Evolutionary conservation across 352 stramenopile genomes (phyloP).

Genomic region (Pythium vanterpoolii): DNA sequence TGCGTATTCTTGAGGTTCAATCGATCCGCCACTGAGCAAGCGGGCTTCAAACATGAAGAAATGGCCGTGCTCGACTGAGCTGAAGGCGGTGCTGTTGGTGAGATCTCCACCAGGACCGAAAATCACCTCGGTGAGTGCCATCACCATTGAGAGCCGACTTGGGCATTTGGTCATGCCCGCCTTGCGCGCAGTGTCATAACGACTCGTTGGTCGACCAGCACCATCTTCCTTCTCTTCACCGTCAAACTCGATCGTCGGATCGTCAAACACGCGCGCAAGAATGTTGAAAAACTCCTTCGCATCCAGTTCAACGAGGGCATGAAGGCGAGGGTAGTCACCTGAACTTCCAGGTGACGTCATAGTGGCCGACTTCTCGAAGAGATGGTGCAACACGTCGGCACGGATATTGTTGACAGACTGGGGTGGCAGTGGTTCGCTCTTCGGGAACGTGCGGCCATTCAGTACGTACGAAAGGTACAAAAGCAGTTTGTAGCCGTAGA

Average conservation of each 20-base stretch:
- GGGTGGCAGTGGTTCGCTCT: conserved; percentile 61
- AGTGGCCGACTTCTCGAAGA: conserved; percentile 70
- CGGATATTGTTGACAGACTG: conserved; percentile 73
- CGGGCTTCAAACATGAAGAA: conserved; percentile 90
- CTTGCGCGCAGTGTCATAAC: conserved; percentile 77
- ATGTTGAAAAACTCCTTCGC: conserved; percentile 82
- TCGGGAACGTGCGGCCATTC: conserved; percentile 86
- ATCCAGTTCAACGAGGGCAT: conserved; percentile 74
- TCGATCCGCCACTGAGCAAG: conserved; percentile 77
- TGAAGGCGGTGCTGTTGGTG: conserved; percentile 47
- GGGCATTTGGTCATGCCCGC: conserved; percentile 72
- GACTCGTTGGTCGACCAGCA: conserved; percentile 44
- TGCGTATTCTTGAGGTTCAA: conserved; percentile 81
- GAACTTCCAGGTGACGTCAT: conserved; percentile 14
- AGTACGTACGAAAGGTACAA: conserved; percentile 93
- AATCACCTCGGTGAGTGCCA: conserved; percentile 79
- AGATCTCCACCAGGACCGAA: conserved; percentile 47
- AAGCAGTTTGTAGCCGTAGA: conserved; percentile 83
- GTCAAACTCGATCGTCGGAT: conserved; percentile 83
- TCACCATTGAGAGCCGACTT: conserved; percentile 78
- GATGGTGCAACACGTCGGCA: conserved; percentile 77
- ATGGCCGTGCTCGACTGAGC: conserved; percentile 78
- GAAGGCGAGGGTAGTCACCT: conserved; percentile 62
- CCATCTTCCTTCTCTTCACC: conserved; percentile 59
- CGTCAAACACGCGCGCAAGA: conserved; percentile 75